These are phyloP conservation scores for Penicillium janthinellum DNA, from an alignment of 2,329 filamentous ascomycete genomes.

Conservation along the genomic window DNA sequence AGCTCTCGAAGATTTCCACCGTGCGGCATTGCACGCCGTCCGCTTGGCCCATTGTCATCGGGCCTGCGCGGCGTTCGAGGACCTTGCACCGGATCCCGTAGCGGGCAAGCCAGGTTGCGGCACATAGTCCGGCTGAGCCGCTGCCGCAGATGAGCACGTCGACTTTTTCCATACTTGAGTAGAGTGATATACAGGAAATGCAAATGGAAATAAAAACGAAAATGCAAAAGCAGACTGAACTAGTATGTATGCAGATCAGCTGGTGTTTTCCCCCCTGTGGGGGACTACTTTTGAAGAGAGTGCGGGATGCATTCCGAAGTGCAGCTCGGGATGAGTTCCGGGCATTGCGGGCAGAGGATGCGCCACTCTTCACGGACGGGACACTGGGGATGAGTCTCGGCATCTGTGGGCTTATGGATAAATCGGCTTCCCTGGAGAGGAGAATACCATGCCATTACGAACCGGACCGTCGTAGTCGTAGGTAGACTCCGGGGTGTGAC, in stretches of 20 bases:
- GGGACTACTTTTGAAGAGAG: slow-evolving; percentile 11
- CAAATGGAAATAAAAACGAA: neutral
- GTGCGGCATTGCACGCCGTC: slow-evolving; percentile 65
- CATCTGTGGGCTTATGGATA: neutral
- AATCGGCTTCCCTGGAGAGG: neutral
- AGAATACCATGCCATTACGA: neutral
- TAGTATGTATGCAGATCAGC: neutral
- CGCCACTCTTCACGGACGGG: slow-evolving; percentile 1
- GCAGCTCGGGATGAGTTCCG: slow-evolving; percentile 15
- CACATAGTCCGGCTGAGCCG: slow-evolving; percentile 64
- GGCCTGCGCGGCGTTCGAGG: slow-evolving; percentile 59
- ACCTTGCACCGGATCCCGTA: slow-evolving; percentile 60
- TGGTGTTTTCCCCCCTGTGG: neutral
- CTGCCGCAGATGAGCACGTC: slow-evolving; percentile 64
- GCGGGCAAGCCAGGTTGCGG: slow-evolving; percentile 62
- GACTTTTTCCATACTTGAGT: slow-evolving; percentile 29
- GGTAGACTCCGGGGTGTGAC: neutral
- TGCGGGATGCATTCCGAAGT: slow-evolving; percentile 21
- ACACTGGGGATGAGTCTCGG: neutral
- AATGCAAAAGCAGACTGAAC: neutral
- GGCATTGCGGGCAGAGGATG: neutral
- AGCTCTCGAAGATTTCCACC: slow-evolving; percentile 64
- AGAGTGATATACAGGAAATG: neutral
- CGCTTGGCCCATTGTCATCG: slow-evolving; percentile 61
- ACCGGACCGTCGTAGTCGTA: neutral